Conservation (phyloP, 1,284 basidiomycete species). For the Xerocomus tenax region DNA sequence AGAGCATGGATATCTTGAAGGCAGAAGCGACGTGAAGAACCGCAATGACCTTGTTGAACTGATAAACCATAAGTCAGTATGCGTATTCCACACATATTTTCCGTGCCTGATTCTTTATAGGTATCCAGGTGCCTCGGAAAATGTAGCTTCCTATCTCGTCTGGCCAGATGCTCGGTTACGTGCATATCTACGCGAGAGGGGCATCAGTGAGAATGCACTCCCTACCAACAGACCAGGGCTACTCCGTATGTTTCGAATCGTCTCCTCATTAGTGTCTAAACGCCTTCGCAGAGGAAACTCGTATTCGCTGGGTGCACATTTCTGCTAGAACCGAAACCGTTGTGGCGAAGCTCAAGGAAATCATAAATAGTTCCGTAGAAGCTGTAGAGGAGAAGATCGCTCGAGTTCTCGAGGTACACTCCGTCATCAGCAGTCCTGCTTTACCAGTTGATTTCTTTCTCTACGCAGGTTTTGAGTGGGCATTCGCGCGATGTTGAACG, state of each 20-base stretch:
- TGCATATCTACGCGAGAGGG: constrained; percentile 69
- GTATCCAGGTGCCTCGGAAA: constrained; percentile 26
- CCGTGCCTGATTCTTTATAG: constrained; percentile 6
- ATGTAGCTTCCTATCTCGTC: constrained; percentile 58
- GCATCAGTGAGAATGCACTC: constrained; percentile 58
- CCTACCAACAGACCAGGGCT: constrained; percentile 61
- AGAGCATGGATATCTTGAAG: constrained; percentile 58
- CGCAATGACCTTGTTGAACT: constrained; percentile 65
- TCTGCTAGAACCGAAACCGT: constrained; percentile 49
- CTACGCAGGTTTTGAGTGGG: constrained; percentile 31
- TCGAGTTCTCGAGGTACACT: constrained; percentile 31
- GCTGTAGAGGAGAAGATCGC: constrained; percentile 62
- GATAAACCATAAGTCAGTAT: constrained; percentile 56
- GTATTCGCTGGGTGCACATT: constrained; percentile 68
- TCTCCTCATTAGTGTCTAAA: not conserved
- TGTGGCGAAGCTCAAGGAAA: constrained; percentile 50
- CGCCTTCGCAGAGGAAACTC: constrained; percentile 51
- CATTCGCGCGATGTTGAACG: constrained; percentile 17
- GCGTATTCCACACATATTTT: not conserved
- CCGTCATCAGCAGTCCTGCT: not conserved
- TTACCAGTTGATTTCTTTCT: not conserved
- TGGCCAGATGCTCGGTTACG: constrained; percentile 87
- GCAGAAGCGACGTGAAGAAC: constrained; percentile 52
- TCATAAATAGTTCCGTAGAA: constrained; percentile 55
- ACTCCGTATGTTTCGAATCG: constrained; percentile 44